Conservation (phyloP, 257 asterid species). For the Solanum virginianum region DNA sequence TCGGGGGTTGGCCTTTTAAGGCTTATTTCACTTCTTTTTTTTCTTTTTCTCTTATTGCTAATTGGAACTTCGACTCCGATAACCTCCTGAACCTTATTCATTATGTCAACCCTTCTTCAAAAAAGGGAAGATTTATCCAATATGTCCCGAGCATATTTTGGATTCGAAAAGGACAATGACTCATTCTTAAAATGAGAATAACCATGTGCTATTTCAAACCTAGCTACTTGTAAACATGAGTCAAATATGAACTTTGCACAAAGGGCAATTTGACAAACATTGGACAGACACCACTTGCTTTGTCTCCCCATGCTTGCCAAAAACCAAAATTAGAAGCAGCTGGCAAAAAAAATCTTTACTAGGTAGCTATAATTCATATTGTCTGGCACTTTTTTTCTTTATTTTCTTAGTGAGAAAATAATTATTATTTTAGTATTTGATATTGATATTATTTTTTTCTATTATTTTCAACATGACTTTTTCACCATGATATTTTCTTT, state of each 20-base stretch:
- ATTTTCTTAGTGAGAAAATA: no score
- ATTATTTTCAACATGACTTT: no score
- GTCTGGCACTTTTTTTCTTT: background rate
- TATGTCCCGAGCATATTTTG: background rate
- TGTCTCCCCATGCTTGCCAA: background rate
- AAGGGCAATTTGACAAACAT: background rate
- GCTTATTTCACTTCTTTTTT: no score
- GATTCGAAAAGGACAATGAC: background rate
- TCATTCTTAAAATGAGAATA: background rate
- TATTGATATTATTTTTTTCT: background rate
- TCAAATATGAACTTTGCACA: background rate
- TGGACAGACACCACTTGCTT: background rate
- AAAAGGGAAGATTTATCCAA: no score
- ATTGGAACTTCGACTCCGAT: no score
- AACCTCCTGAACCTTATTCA: no score
- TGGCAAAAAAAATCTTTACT: background rate
- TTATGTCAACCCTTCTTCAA: no score
- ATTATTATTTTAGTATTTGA: background rate
- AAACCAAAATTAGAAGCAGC: background rate
- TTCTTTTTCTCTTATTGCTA: no score
- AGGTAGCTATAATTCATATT: background rate
- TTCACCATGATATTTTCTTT: background rate
- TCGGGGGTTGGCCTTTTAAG: no score
- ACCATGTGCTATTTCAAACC: background rate
- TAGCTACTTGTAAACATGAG: background rate